Evolutionary conservation across 139 green algal genomes (phyloP).

Genomic region (Picochlorum sp.): DNA sequence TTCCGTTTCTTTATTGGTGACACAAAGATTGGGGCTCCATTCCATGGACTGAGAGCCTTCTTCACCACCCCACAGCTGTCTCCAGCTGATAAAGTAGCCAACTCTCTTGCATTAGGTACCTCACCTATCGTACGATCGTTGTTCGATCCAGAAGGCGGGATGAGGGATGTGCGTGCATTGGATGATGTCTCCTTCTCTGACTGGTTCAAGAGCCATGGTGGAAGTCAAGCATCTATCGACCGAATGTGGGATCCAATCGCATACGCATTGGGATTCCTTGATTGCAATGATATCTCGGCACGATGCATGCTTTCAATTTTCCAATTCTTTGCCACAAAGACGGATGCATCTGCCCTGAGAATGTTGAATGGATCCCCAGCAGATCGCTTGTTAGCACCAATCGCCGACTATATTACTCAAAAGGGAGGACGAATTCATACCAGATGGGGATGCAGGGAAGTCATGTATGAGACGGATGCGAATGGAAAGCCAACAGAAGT

Average conservation of each 20-base stretch:
- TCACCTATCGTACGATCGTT: conserved; percentile 83
- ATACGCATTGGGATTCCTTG: conserved; percentile 93
- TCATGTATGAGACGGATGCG: conserved; percentile 62
- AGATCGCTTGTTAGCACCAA: conserved; percentile 78
- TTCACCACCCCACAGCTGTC: conserved; percentile 90
- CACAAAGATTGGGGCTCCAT: conserved; percentile 78
- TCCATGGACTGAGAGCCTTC: conserved; percentile 90
- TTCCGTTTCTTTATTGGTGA: conserved; percentile 79
- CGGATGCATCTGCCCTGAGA: conserved; percentile 82
- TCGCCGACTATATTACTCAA: conserved; percentile 79
- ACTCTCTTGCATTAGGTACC: conserved; percentile 80
- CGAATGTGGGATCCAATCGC: conserved; percentile 96
- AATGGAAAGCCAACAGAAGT: conserved; percentile 53
- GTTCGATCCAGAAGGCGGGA: conserved; percentile 87
- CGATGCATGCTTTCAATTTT: conserved; percentile 97
- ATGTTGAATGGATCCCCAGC: conserved; percentile 92
- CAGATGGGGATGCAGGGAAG: conserved; percentile 69
- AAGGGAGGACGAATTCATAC: conserved; percentile 77
- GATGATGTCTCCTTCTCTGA: conserved; percentile 83
- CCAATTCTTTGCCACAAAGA: conserved; percentile 98
- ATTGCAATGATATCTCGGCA: conserved; percentile 93
- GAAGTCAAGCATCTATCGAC: conserved; percentile 71
- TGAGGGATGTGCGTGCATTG: conserved; percentile 73
- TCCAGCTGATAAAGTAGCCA: conserved; percentile 73
- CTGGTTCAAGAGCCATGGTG: conserved; percentile 86